Percentiles rank a stretch among this genome's conserved stretches.
These are phyloP conservation scores for Kingdonia uniflora DNA, from an alignment of 164 flowering plant genomes.

Conservation along the genomic window DNA sequence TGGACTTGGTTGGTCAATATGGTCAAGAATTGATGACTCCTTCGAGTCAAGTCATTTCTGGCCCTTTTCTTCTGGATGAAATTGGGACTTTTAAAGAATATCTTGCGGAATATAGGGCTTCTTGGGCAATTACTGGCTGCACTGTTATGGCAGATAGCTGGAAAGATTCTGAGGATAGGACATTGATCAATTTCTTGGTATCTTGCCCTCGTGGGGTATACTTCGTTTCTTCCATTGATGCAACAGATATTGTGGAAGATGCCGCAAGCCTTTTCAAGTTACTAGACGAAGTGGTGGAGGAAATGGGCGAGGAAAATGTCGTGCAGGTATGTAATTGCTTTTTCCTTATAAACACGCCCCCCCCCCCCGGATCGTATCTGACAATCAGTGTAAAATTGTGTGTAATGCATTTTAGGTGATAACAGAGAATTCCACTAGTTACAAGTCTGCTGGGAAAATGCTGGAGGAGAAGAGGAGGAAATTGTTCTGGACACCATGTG, in stretches of 20 bases:
- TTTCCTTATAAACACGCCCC: neutral
- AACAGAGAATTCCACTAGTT: constrained; percentile 56
- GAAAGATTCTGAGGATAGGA: constrained; percentile 50
- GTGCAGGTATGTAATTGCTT: constrained; percentile 42
- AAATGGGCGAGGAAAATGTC: constrained; percentile 71
- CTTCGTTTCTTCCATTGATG: constrained; percentile 63
- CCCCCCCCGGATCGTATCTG: no score
- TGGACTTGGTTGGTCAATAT: constrained; percentile 63
- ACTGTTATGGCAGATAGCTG: constrained; percentile 72
- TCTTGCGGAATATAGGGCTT: constrained; percentile 44
- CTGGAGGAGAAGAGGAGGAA: constrained; percentile 60
- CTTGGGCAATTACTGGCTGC: constrained; percentile 62
- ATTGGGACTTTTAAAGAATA: constrained; percentile 32
- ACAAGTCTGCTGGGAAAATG: constrained; percentile 66
- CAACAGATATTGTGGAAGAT: constrained; percentile 46
- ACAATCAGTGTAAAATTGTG: neutral
- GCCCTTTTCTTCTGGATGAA: constrained; percentile 58
- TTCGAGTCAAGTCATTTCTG: constrained; percentile 40
- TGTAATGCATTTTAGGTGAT: constrained; percentile 29
- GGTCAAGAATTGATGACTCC: constrained; percentile 49
- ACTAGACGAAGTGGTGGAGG: constrained; percentile 66
- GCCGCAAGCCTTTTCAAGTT: constrained; percentile 43
- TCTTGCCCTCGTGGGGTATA: constrained; percentile 59
- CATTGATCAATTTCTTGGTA: constrained; percentile 51
- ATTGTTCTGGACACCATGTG: constrained; percentile 83